Conservation (phyloP, 768 basidiomycete species). For the Boletus sp. region DNA sequence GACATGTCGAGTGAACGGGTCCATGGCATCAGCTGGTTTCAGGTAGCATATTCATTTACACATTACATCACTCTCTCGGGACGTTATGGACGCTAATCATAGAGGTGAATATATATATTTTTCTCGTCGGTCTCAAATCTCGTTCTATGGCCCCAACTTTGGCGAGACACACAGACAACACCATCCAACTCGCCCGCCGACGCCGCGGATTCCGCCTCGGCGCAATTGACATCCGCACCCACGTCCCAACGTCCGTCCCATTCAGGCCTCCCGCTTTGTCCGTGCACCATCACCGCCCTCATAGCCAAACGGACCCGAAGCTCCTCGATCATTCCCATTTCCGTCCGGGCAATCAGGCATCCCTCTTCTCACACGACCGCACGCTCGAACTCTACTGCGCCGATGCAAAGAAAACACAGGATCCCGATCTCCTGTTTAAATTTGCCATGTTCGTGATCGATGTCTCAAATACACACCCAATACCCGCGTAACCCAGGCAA, state of each 20-base stretch:
- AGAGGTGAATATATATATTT: neutral
- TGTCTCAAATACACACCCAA: slow-evolving; percentile 85
- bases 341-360: slow-evolving; percentile 87
- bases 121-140: slow-evolving; percentile 16
- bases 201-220: slow-evolving; percentile 34
- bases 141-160: slow-evolving; percentile 32
- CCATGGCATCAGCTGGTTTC: too few species aligned
- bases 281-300: slow-evolving; percentile 65
- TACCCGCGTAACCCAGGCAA: slow-evolving; percentile 70
- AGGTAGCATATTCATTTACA: too few species aligned
- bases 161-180: slow-evolving; percentile 4
- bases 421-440: slow-evolving; percentile 96
- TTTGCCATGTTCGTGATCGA: slow-evolving; percentile 99
- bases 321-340: slow-evolving; percentile 91
- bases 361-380: slow-evolving; percentile 90
- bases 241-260: slow-evolving; percentile 38
- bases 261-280: slow-evolving; percentile 49
- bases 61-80: neutral
- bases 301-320: slow-evolving; percentile 45
- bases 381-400: slow-evolving; percentile 96
- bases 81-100: neutral
- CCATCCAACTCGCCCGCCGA: slow-evolving; percentile 29
- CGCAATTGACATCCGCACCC: slow-evolving; percentile 24
- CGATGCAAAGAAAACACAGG: slow-evolving; percentile 98
- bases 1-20: neutral